Conservation (phyloP, 495 filamentous ascomycete genomes). For the Aspergillus bridgeri region DNA sequence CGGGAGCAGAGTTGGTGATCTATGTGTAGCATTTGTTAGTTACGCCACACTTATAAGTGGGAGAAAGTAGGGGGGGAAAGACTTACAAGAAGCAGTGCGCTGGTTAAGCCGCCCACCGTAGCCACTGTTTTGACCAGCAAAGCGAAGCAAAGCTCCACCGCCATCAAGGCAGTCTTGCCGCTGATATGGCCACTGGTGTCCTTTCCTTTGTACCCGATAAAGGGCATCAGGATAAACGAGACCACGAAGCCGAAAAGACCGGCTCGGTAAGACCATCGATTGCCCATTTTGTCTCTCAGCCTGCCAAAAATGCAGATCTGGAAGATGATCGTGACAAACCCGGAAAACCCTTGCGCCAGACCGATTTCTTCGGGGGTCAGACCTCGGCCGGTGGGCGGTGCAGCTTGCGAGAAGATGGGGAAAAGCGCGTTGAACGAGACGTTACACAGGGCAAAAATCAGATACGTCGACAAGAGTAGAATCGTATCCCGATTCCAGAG, state of each 20-base stretch:
- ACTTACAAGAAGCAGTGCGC: constrained; percentile 77
- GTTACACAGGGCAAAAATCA: constrained; percentile 86
- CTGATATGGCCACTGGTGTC: constrained; percentile 34
- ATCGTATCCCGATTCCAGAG: constrained; percentile 77
- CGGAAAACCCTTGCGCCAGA: constrained; percentile 79
- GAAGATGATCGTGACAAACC: constrained; percentile 79
- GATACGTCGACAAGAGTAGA: constrained; percentile 73
- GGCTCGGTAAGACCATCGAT: constrained; percentile 74
- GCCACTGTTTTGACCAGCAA: constrained; percentile 86
- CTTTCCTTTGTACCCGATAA: constrained; percentile 71
- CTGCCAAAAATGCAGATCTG: constrained; percentile 80
- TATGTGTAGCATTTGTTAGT: constrained; percentile 26
- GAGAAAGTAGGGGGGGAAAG: constrained; percentile 3
- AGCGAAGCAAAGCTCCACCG: constrained; percentile 68
- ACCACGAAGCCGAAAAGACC: constrained; percentile 79
- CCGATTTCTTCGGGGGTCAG: constrained; percentile 80
- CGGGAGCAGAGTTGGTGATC: constrained; percentile 91
- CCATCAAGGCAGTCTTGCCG: constrained; percentile 60
- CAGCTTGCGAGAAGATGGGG: constrained; percentile 79
- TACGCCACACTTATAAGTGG: constrained; percentile 8
- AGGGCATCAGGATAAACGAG: constrained; percentile 85
- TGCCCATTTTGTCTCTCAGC: constrained; percentile 77
- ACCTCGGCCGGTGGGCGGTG: constrained; percentile 69
- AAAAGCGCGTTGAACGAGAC: constrained; percentile 88
- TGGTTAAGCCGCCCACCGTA: constrained; percentile 83